Percentiles rank a stretch among this genome's conserved stretches.
Evolutionary conservation across 2,329 filamentous ascomycete species (phyloP).

Genomic region (Exserohilum rostratum): DNA sequence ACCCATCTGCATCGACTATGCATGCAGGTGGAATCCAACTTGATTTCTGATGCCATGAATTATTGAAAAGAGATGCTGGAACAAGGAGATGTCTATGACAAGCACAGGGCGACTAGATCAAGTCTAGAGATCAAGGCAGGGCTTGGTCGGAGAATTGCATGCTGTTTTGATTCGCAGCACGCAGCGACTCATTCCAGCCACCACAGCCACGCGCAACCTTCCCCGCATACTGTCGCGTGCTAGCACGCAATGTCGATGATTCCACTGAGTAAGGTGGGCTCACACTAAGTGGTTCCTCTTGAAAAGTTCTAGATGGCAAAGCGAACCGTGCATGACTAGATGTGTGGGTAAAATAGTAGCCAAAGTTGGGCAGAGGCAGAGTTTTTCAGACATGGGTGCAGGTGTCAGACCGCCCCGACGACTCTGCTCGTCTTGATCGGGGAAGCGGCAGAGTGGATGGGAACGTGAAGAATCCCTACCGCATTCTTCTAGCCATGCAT

Average conservation of each 20-base stretch:
- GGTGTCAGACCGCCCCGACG: not conserved
- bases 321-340: not conserved
- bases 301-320: not conserved
- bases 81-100: not conserved
- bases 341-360: not conserved
- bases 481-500: conserved; percentile 5
- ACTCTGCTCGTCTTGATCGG: not conserved
- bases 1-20: not conserved
- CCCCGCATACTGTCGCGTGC: not conserved
- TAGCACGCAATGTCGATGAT: not conserved
- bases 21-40: not conserved
- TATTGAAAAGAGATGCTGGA: not conserved
- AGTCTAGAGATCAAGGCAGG: not conserved
- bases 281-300: not conserved
- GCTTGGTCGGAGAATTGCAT: not conserved
- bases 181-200: not conserved
- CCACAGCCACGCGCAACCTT: not conserved
- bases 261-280: not conserved
- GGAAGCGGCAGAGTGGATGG: conserved; percentile 1
- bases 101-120: not conserved
- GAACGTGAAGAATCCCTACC: not conserved
- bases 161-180: too few species aligned
- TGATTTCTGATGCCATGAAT: not conserved
- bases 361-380: not conserved
- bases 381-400: not conserved